Evolutionary conservation across 2,329 filamentous ascomycete genomes (phyloP).

Genomic region (Fusarium sambucinum): DNA sequence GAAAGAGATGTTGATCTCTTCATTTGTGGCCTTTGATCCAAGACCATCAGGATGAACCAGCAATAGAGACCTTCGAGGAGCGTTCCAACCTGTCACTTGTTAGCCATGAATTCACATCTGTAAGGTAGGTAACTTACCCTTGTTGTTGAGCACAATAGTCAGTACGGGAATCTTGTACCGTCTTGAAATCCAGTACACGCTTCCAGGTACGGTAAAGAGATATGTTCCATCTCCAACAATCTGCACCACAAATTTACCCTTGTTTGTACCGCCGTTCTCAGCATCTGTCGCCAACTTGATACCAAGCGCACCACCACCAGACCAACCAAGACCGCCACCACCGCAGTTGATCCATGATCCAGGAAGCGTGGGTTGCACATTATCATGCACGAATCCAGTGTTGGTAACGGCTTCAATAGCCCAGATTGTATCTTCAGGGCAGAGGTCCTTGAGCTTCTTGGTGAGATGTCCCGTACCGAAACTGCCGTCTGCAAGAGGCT

Average conservation of each 20-base stretch:
- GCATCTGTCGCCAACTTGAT: slow-evolving; percentile 75
- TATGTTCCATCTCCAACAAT: slow-evolving; percentile 70
- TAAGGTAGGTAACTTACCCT: slow-evolving; percentile 54
- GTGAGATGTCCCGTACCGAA: slow-evolving; percentile 58
- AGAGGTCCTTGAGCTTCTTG: slow-evolving; percentile 49
- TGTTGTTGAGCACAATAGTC: slow-evolving; percentile 69
- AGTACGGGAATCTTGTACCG: slow-evolving; percentile 67
- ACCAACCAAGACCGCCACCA: slow-evolving; percentile 84
- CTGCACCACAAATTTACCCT: slow-evolving; percentile 65
- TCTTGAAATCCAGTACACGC: slow-evolving; percentile 67
- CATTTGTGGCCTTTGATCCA: slow-evolving; percentile 67
- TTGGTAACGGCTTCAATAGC: slow-evolving; percentile 84
- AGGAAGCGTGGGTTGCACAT: slow-evolving; percentile 74
- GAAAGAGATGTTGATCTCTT: slow-evolving; percentile 73
- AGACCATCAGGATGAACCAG: slow-evolving; percentile 70
- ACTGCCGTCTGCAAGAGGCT: slow-evolving; percentile 69
- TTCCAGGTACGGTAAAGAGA: slow-evolving; percentile 66
- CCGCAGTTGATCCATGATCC: slow-evolving; percentile 86
- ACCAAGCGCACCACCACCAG: slow-evolving; percentile 78
- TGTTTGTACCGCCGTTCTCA: slow-evolving; percentile 57
- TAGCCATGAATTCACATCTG: background rate
- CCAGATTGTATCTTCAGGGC: slow-evolving; percentile 72
- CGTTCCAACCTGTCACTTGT: slow-evolving; percentile 65
- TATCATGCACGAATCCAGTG: slow-evolving; percentile 74
- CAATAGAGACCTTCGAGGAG: slow-evolving; percentile 67